Evolutionary conservation across 805 yeast genomes (phyloP).

Genomic region (Candida schatavii): DNA sequence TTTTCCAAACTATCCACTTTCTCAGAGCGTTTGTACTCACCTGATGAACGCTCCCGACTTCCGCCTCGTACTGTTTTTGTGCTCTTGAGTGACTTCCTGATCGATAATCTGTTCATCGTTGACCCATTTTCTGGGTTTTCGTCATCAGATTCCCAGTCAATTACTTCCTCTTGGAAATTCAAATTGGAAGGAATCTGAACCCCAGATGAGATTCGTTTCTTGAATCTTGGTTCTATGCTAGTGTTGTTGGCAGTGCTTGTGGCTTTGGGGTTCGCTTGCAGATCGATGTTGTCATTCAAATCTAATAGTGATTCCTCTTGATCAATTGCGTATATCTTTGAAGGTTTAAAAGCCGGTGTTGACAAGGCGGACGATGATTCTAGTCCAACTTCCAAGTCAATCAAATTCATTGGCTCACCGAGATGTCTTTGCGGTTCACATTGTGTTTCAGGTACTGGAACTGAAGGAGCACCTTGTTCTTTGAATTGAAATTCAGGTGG

Average conservation of each 20-base stretch:
- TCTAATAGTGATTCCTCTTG: constrained; percentile 6
- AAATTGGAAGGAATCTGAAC: constrained; percentile 25
- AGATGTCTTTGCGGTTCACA: too few relatives aligned
- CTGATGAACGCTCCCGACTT: constrained; percentile 16
- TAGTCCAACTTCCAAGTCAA: constrained; percentile 35
- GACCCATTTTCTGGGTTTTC: constrained; percentile 37
- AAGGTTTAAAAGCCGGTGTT: constrained; percentile 10
- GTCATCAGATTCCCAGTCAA: constrained; percentile 46
- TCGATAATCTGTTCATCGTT: constrained; percentile 38
- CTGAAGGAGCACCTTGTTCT: too few relatives aligned
- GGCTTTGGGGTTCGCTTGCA: constrained; percentile 4
- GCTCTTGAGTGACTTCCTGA: constrained; percentile 36
- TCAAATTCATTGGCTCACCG: constrained; percentile 17
- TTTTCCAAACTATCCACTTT: neutral
- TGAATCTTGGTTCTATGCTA: constrained; percentile 31
- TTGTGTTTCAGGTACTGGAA: too few relatives aligned
- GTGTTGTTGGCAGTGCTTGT: constrained; percentile 3
- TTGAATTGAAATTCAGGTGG: neutral
- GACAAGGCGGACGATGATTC: constrained; percentile 22
- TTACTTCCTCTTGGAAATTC: constrained; percentile 40
- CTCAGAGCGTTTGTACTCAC: constrained; percentile 31
- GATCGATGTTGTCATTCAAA: constrained; percentile 9
- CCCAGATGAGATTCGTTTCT: constrained; percentile 27
- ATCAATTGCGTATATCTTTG: neutral
- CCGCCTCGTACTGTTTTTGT: constrained; percentile 18